Conservation (phyloP, 2,329 filamentous ascomycete genomes). For the Diaporthe sp. region DNA sequence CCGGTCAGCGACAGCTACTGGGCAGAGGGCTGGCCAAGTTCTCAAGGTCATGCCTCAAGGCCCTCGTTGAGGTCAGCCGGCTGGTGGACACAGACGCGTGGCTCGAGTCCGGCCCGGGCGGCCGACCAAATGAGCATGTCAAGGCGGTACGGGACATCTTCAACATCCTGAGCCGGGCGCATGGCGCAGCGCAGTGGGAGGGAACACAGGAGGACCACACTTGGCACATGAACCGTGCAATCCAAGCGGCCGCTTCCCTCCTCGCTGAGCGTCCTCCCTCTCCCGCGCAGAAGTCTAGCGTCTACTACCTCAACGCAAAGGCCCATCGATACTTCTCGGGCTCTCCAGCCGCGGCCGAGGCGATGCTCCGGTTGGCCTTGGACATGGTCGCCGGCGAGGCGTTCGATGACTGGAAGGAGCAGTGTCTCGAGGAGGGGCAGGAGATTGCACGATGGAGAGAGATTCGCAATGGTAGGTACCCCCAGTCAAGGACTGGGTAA, state of each 20-base stretch:
- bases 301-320: slow-evolving; percentile 8
- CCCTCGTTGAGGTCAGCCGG: background rate
- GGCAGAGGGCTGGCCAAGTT: background rate
- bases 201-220: slow-evolving; percentile 1
- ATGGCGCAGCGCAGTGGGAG: background rate
- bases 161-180: background rate
- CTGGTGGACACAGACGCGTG: background rate
- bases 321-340: background rate
- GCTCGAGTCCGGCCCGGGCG: background rate
- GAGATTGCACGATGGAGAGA: background rate
- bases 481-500: accelerated
- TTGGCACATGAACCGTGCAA: slow-evolving; percentile 2
- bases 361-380: background rate
- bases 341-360: background rate
- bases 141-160: slow-evolving; percentile 1
- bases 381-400: slow-evolving; percentile 9
- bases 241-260: background rate
- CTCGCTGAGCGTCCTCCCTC: slow-evolving; percentile 1
- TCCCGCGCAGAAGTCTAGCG: background rate
- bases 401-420: background rate
- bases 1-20: background rate
- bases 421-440: slow-evolving; percentile 24
- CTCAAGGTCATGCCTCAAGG: background rate
- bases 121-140: background rate
- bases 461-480: background rate